Evolutionary conservation across 768 basidiomycete genomes (phyloP), one percentile per base, ranked within the genome.

Genomic region (Ephemerocybe angulata): DNA sequence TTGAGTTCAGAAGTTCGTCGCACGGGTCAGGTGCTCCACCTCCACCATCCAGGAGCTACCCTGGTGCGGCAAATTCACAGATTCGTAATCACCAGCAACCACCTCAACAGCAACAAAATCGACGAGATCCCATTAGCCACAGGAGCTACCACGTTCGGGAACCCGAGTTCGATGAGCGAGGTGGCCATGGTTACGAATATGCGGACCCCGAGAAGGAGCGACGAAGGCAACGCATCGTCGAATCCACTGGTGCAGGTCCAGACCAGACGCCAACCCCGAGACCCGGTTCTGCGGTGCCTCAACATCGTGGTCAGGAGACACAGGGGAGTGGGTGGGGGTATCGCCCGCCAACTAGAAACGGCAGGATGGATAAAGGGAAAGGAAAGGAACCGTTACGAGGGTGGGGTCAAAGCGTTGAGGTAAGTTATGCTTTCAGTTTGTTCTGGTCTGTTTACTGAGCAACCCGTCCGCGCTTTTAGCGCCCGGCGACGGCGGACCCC

Each of bases 1-100:
- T 82, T 52, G 80, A 75, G 54, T 56, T 82, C 40, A 42, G 33
- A 35, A 17, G 33, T 8, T 17, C 10, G 33, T 35, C 33, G 33
- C 17, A 17, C 10, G 42, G 27, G 42, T 19, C 21, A 25, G 19
- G 22, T 6, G n/a, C n/a, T 40, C 13, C 22, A 21, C n/a, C 17
- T 10, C n/a, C 38, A 1, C 38, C 38, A n/a, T 21, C 38, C 38
- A 40, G 38, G 22, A 21, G 38, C 38, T 21, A 17, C 38, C 22
- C 17, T 40, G 38, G 38, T 17, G 38, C n/a, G n/a, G n/a, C n/a
- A n/a, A n/a, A n/a, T n/a, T n/a, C n/a, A n/a, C n/a, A n/a, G n/a
- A n/a, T n/a, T n/a, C n/a, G n/a, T n/a, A n/a, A n/a, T n/a, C n/a
- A n/a, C n/a, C n/a, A n/a, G n/a, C n/a, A n/a, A n/a, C n/a, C n/a